Evolutionary conservation across 352 stramenopile species (phyloP), one percentile per base, ranked within the genome.

Genomic region (Phytophthora meadii): DNA sequence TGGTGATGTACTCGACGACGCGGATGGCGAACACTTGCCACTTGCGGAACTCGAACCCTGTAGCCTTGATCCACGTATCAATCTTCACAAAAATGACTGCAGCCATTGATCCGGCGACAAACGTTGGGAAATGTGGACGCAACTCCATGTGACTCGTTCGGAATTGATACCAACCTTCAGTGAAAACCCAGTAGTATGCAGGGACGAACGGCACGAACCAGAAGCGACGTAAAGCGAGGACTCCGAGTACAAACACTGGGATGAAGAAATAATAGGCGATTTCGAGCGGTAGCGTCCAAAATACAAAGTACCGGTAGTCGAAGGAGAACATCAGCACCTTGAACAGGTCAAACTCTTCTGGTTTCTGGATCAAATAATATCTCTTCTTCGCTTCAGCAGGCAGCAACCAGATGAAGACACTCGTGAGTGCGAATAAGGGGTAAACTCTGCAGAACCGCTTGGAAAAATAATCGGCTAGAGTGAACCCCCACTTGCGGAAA

Each of bases 401-500:
- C 8, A 70, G 30, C 42, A 63, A 5, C 51, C 59, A 74, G 17
- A 83, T 42, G 17, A 78, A 54, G 44, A 70, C 22, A 9, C 71
- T 76, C 11, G 72, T 66, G 10, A 76, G 56, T 11, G 62, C 61
- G 27, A 88, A 88, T 2, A 88, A 62, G 49, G 80, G 80, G 37
- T 88, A 87, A 3, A 88, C 79, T 45, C 77, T 68, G 25, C 82
- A 79, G 51, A 88, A 82, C 1, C 77, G 68, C 30, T 83, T 85
- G 24, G 50, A 73, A 40, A 81, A 77, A 45, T 87, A 87, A 64
- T 87, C 77, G 11, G 28, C 11, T 15, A 80, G 51, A 8, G 50
- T 74, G 30, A 74, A 64, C 5, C 11, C n/a, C 69, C 69, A 77
- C 25, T 63, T 46, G 5, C 42, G 32, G 19, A 55, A 25, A n/a